phyloP scores from a whole-genome alignment of 768 basidiomycete genomes.

The Grammothele lineata region DNA sequence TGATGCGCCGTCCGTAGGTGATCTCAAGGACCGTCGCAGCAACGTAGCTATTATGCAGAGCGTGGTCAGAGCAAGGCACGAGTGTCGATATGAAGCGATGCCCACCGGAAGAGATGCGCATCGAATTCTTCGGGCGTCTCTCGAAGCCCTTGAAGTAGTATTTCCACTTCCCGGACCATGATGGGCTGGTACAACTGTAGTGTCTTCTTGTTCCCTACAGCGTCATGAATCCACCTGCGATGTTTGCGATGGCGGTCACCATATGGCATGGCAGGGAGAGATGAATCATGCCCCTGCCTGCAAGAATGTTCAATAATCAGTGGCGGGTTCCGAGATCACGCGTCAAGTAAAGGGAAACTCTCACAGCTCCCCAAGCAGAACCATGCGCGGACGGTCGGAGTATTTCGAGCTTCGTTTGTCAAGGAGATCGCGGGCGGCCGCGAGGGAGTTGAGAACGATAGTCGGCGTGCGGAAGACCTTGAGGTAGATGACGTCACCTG shows the following conservation, averaged over 20 bases:
- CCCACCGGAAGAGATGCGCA: conserved; percentile 2
- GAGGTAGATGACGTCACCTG: conserved; percentile 19
- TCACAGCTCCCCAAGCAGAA: conserved; percentile 17
- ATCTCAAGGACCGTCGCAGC: conserved; percentile 26
- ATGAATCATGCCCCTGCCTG: conserved; percentile 17
- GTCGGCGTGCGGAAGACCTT: conserved; percentile 18
- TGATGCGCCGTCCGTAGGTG: conserved; percentile 26
- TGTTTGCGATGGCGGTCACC: conserved; percentile 15
- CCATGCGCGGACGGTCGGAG: conserved; percentile 22
- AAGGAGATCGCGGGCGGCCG: conserved; percentile 24
- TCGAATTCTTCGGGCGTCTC: conserved; percentile 9
- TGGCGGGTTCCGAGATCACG: too few relatives aligned
- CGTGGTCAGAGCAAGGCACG: neutral
- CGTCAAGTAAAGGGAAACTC: neutral
- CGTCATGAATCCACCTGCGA: conserved; percentile 17
- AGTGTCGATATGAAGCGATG: neutral
- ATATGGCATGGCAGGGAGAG: conserved; percentile 6
- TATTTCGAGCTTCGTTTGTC: conserved; percentile 26
- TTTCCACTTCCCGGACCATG: conserved; percentile 13
- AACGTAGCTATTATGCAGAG: conserved; percentile 16
- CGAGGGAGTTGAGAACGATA: conserved; percentile 23
- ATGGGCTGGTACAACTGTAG: conserved; percentile 9
- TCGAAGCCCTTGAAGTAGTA: conserved; percentile 9
- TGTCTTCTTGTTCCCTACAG: neutral
- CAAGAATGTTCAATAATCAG: too few relatives aligned